These are phyloP conservation scores for Sclerospora graminicola DNA, from an alignment of 352 stramenopile species.

Conservation along the genomic window DNA sequence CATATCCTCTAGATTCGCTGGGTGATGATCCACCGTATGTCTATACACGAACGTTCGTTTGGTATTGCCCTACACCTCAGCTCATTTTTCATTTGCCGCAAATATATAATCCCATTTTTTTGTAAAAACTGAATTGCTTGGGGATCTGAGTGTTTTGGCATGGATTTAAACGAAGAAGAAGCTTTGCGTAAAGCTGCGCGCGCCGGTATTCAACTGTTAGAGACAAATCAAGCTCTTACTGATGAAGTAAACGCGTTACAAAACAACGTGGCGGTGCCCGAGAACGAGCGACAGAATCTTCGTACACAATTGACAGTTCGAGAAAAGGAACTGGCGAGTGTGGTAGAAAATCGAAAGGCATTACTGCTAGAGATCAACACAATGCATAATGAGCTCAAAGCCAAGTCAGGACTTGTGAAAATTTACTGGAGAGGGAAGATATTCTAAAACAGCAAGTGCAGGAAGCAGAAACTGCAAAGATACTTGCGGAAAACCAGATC, in stretches of 20 bases:
- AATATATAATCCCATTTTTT: too few species aligned
- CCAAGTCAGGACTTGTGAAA: conserved; percentile 46
- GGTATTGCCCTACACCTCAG: too few species aligned
- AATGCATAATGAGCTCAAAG: conserved; percentile 41
- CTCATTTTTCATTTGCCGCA: too few species aligned
- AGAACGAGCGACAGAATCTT: conserved; percentile 38
- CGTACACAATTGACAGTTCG: conserved; percentile 23
- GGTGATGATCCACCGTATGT: too few species aligned
- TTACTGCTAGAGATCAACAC: conserved; percentile 44
- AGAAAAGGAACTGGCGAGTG: conserved; percentile 35
- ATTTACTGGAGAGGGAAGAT: conserved; percentile 45
- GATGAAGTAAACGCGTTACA: conserved; percentile 46
- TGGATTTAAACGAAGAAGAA: conserved; percentile 48
- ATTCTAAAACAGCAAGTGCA: conserved; percentile 23
- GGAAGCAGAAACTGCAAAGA: conserved; percentile 20
- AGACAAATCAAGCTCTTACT: too few species aligned
- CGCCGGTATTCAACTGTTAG: conserved; percentile 57
- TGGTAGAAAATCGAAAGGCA: conserved; percentile 32
- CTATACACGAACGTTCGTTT: too few species aligned
- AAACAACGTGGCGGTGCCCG: conserved; percentile 39
- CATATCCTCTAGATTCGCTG: too few species aligned
- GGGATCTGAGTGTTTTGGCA: conserved; percentile 26
- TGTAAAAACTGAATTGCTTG: conserved; percentile 11
- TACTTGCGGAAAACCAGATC: conserved; percentile 28
- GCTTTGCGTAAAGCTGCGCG: too few species aligned